Base-by-base conservation (phyloP, 768 basidiomycete species). In the Zangia roseola region DNA sequence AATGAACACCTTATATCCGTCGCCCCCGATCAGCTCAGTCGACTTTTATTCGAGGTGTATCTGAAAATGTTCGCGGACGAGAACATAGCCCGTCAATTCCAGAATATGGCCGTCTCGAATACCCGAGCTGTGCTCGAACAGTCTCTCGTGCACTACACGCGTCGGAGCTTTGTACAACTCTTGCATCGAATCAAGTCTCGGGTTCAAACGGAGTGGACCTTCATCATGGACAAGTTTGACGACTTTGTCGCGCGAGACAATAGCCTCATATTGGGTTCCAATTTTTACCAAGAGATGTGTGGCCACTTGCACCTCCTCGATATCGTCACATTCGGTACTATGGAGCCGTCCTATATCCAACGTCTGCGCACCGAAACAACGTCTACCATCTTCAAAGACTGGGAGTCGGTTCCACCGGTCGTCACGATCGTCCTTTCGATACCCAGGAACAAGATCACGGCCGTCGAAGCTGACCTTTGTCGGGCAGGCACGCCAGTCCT, bases 221-320 rank as follows among this genome's bases (percentile, higher is more conserved):
- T 61, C 20, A 63, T 70, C 10, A 72, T 85, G 69, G 53, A 57
- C 9, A 41, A 50, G 43, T 31, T 71, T 73, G 48, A 49, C 69
- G 13, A 50, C 1, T 8, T 43, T 12, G 45, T 64, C 4, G 0
- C 14, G 28, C 31, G 5, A 7, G 59, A 67, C 40, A 43, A 16
- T 0, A 57, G 30, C 25, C 43, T 67, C 20, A 39, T 62, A 30
- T 23, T 68, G 43, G 67, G 53, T 28, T 62, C 54, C 19, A 60
- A 67, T 36, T 64, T 71, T 48, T 70, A 71, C 49, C 78, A 81
- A 48, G 80, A 83, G 35, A 59, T 83, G 42, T 74, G 69, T 41
- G 57, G 67, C 16, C 71, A 77, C 16, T 61, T 80, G 5, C 69
- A 79, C 50, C 65, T 72, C 13, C 60, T 71, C 20, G 71, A 69